These are phyloP conservation scores for Leccinum truebloodii DNA, from an alignment of 768 basidiomycete species.

Conservation along the genomic window DNA sequence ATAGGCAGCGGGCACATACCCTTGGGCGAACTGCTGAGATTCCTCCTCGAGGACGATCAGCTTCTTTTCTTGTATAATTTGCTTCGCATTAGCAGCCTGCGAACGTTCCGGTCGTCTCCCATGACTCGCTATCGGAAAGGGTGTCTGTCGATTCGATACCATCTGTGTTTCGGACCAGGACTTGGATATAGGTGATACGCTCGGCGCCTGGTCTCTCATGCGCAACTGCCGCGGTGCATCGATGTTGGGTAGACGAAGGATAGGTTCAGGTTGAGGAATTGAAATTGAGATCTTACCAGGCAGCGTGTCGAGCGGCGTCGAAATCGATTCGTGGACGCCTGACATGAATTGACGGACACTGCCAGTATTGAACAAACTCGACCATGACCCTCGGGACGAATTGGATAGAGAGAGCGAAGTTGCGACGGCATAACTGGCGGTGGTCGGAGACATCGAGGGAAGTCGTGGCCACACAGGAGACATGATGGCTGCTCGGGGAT, in stretches of 20 bases:
- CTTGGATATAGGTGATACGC: slow-evolving; percentile 43
- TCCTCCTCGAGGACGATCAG: slow-evolving; percentile 37
- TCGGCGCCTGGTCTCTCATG: slow-evolving; percentile 29
- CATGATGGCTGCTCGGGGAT: slow-evolving; percentile 39
- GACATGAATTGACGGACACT: slow-evolving; percentile 69
- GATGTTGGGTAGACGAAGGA: slow-evolving; percentile 23
- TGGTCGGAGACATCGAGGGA: slow-evolving; percentile 43
- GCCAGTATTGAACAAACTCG: slow-evolving; percentile 69
- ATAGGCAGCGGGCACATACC: slow-evolving; percentile 9
- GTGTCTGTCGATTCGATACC: slow-evolving; percentile 31
- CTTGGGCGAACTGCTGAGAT: slow-evolving; percentile 12
- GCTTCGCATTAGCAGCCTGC: slow-evolving; percentile 38
- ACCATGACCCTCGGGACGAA: slow-evolving; percentile 80
- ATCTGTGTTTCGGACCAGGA: slow-evolving; percentile 58
- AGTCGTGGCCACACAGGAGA: slow-evolving; percentile 58
- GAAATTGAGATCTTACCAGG: slow-evolving; percentile 27
- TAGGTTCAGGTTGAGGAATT: slow-evolving; percentile 23
- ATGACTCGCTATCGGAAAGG: slow-evolving; percentile 45
- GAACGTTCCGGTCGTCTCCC: slow-evolving; percentile 43
- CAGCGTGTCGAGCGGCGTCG: slow-evolving; percentile 37
- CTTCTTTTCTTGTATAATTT: slow-evolving; percentile 38
- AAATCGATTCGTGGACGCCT: slow-evolving; percentile 54
- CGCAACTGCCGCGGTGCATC: slow-evolving; percentile 33
- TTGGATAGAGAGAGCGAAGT: slow-evolving; percentile 51
- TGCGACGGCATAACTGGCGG: slow-evolving; percentile 36